These are phyloP conservation scores for Cyclostephanos invisitatus DNA, from an alignment of 108 stramenopile genomes.

Conservation along the genomic window DNA sequence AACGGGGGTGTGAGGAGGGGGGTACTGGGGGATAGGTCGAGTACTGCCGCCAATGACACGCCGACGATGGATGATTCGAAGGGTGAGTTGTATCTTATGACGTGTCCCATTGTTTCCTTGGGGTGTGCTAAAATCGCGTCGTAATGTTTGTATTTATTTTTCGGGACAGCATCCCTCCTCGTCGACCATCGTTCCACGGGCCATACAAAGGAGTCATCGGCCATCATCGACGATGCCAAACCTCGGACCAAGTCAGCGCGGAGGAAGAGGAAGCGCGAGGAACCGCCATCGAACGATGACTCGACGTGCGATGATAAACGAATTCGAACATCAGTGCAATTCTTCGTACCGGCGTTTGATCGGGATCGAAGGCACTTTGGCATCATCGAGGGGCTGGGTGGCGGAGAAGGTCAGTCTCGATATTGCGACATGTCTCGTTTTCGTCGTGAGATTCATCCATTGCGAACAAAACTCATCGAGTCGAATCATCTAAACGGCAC, in stretches of 20 bases:
- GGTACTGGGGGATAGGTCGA: slow-evolving; percentile 1
- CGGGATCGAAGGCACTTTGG: slow-evolving; percentile 37
- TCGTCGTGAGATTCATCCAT: not conserved
- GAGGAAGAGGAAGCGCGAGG: slow-evolving; percentile 15
- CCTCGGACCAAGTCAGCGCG: slow-evolving; percentile 31
- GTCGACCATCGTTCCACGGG: not conserved
- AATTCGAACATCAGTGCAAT: not conserved
- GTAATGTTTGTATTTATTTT: not conserved
- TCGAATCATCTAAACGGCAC: not conserved
- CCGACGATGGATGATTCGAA: not conserved
- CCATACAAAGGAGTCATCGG: not conserved
- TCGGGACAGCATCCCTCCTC: not conserved
- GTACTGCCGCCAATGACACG: not conserved
- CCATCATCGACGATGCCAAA: not conserved
- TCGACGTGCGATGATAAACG: no score
- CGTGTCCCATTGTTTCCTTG: no score
- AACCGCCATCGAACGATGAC: no score
- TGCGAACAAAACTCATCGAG: no score
- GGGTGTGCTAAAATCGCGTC: no score
- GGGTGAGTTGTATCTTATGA: not conserved
- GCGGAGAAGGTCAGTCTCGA: slow-evolving; percentile 33
- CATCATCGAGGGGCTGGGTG: slow-evolving; percentile 38
- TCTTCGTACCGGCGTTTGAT: slow-evolving; percentile 22
- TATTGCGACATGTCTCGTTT: not conserved
- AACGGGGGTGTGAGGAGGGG: not conserved